Percentiles rank a stretch among this genome's conserved stretches.
Evolutionary conservation across 1,284 basidiomycete genomes (phyloP).

Genomic region (Marasmius sp.): DNA sequence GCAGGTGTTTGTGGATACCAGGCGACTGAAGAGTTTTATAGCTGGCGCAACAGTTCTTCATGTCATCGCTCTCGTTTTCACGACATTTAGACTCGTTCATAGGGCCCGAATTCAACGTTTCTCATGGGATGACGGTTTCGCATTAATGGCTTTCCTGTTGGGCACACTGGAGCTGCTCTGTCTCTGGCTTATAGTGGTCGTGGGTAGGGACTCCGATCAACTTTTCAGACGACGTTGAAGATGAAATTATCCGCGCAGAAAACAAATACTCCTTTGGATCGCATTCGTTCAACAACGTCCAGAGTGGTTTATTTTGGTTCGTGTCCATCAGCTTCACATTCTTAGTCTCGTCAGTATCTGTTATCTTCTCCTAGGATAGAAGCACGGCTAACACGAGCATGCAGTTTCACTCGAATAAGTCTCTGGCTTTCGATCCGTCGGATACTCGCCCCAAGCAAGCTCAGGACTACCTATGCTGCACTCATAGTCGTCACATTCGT

Average conservation of each 20-base stretch:
- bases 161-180: constrained; percentile 5
- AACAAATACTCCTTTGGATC: too few relatives aligned
- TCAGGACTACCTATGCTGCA: constrained; percentile 10
- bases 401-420: constrained; percentile 20
- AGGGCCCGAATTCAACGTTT: constrained; percentile 11
- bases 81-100: constrained; percentile 13
- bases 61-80: constrained; percentile 11
- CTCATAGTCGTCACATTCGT: constrained; percentile 12
- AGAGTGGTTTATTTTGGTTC: background rate
- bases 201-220: background rate
- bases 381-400: background rate
- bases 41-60: constrained; percentile 1
- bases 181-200: constrained; percentile 6
- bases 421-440: constrained; percentile 21
- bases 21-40: background rate
- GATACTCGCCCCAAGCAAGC: constrained; percentile 15
- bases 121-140: constrained; percentile 24
- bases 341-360: background rate
- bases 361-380: too few relatives aligned
- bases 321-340: background rate
- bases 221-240: background rate
- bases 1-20: too few relatives aligned
- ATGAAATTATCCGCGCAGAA: background rate
- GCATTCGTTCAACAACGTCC: background rate
- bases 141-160: constrained; percentile 16